Evolutionary conservation across 2,329 filamentous ascomycete genomes (phyloP), one percentile per base, ranked within the genome.

Genomic region (Sclerotinia subarctica): DNA sequence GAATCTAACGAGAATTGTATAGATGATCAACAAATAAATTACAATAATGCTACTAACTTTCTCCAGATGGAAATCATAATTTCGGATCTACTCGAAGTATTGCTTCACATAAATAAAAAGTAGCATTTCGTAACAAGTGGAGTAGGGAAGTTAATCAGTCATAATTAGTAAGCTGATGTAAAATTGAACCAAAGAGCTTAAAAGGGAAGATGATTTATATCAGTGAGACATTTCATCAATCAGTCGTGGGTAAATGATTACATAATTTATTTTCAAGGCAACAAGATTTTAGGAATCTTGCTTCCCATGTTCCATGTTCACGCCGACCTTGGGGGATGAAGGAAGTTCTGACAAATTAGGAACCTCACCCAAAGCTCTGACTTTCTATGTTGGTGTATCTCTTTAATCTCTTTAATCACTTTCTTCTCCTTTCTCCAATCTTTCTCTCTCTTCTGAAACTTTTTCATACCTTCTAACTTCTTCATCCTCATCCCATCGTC

Each of bases 301-400:
- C n/a, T n/a, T n/a, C n/a, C n/a, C 52, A 54, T 38, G 8, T 42
- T 24, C 56, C 56, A 24, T 51, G 6, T 35, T 51, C 19, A 17
- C n/a, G 35, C 51, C n/a, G 24, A 32, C 15, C 32, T 5, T 26
- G 13, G 32, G 38, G 17, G 19, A 35, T n/a, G n/a, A 5, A 29
- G 24, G 10, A 54, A 10, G n/a, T 46, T 47, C 63, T 58, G 63
- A 66, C 63, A 49, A 66, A 66, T 66, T 21, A 47, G 63, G 64
- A 66, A 49, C 64, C 26, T 66, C 52, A 58, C 32, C 47, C 38
- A 35, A 32, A 62, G 63, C 54, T 59, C 49, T 47, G 29, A 59
- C 64, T 42, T 52, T 59, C 32, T 44, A 44, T 21, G 17, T 24
- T 59, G 38, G 24, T 59, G 15, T 32, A 32, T 63, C 59, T 52